These are phyloP conservation scores for Xylaria sp. DNA, from an alignment of 2,329 filamentous ascomycete genomes.

Conservation along the genomic window DNA sequence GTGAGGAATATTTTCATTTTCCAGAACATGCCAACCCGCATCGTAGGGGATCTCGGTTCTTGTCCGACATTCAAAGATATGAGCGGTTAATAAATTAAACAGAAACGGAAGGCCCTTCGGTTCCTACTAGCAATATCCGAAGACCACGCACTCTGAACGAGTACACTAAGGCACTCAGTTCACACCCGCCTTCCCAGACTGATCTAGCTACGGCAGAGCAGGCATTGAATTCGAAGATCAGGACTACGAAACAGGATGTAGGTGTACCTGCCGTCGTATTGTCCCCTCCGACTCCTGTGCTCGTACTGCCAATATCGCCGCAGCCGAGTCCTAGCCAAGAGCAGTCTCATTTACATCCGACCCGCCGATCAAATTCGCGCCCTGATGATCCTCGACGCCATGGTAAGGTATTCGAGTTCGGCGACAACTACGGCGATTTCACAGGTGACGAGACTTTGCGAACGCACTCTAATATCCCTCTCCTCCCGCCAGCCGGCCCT, in stretches of 20 bases:
- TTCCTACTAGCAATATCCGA: background rate
- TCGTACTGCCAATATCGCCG: background rate
- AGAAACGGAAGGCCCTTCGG: background rate
- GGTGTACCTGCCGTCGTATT: background rate
- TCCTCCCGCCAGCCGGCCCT: background rate
- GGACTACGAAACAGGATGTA: background rate
- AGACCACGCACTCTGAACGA: background rate
- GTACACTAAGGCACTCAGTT: constrained; percentile 3
- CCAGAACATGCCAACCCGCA: background rate
- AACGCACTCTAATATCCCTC: too few species aligned
- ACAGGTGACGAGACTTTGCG: background rate
- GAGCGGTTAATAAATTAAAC: constrained; percentile 8
- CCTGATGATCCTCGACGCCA: background rate
- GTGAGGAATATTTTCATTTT: background rate
- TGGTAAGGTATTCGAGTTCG: background rate
- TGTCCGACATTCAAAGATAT: background rate
- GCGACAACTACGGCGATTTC: background rate
- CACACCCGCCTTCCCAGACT: constrained; percentile 9
- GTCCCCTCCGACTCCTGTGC: background rate
- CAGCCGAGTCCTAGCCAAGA: background rate
- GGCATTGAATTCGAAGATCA: background rate
- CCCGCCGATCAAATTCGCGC: background rate
- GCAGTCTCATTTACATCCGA: background rate
- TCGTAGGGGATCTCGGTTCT: background rate
- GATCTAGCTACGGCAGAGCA: constrained; percentile 16